Evolutionary conservation across 345 rosid species (phyloP), one percentile per base, ranked within the genome.

Genomic region (Microcos paniculata): DNA sequence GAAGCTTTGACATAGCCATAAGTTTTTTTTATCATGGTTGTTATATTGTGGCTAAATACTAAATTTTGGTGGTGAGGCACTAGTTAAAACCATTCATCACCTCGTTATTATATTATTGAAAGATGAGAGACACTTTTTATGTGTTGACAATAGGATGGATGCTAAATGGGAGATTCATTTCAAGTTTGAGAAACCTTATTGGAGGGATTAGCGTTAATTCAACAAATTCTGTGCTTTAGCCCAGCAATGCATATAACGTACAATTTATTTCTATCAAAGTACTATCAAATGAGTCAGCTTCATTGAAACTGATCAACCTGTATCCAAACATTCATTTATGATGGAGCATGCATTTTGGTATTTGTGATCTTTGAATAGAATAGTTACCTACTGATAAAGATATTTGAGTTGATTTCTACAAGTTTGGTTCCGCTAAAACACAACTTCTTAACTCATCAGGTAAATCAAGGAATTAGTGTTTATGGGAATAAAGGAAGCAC

Each of bases 401-500:
- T 33, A 26, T 48, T 51, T 33, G 26, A 62, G 48, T 58, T 70
- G 73, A 51, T 45, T 42, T 59, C 68, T 51, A 11, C 30, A 70
- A 30, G 38, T 4, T 70, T 16, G 13, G 61, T 11, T 70, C 19
- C 21, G 13, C 48, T 18, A 76, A 61, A 52, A 23, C 76, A 74
- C 45, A 33, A 46, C 42, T 52, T 72, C 77, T 70, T 79, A 64
- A 72, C 75, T 82, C 77, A 72, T 70, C 87, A 96, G 99, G 99
- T 96, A 62, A 92, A 93, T 88, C 99, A 96, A 87, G 99, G 98
- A 75, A 83, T 93, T 78, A 79, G 91, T 64, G 99, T 96, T 26
- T 96, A 96, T 79, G 99, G 99, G 82, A 96, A 96, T 82, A 96
- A 96, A 85, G 99, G 99, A 73, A 96, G 99, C 90, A 96, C 99